These are phyloP conservation scores for Mollisiaceae sp. DNA, from an alignment of 2,329 filamentous ascomycete species.

Conservation along the genomic window DNA sequence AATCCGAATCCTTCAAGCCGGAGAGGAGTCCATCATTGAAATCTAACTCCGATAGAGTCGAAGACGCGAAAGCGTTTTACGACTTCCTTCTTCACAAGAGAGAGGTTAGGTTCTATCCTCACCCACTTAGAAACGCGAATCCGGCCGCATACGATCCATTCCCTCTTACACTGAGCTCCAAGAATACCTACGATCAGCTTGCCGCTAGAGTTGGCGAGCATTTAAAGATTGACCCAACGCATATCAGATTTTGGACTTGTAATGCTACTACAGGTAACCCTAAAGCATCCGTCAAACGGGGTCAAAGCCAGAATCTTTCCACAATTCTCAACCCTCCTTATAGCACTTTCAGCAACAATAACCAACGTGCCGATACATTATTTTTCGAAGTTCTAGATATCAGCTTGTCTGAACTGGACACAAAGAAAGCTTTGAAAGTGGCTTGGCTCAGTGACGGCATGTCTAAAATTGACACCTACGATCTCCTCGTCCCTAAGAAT, in stretches of 20 bases:
- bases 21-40: slow-evolving; percentile 3
- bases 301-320: slow-evolving; percentile 66
- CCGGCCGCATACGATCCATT: slow-evolving; percentile 68
- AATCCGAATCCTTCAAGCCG: slow-evolving; percentile 11
- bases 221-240: slow-evolving; percentile 78
- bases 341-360: slow-evolving; percentile 70
- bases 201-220: slow-evolving; percentile 81
- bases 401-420: slow-evolving; percentile 90
- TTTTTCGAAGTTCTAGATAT: slow-evolving; percentile 96
- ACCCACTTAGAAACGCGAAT: slow-evolving; percentile 57
- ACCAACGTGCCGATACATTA: slow-evolving; percentile 76
- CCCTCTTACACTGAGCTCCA: slow-evolving; percentile 79
- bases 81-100: slow-evolving; percentile 90
- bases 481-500: slow-evolving; percentile 87
- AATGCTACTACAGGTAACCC: slow-evolving; percentile 77
- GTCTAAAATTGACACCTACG: slow-evolving; percentile 82
- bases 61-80: slow-evolving; percentile 86
- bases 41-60: slow-evolving; percentile 55
- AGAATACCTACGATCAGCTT: slow-evolving; percentile 88
- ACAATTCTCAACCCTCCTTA: slow-evolving; percentile 80
- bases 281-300: slow-evolving; percentile 78
- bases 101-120: slow-evolving; percentile 77
- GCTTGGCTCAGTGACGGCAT: slow-evolving; percentile 89
- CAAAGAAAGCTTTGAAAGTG: slow-evolving; percentile 85
- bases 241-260: slow-evolving; percentile 90